A percentile compares a stretch with the other conserved stretches of the same genome.
phyloP scores from a whole-genome alignment of 768 basidiomycete species.

The Mrakia frigida region DNA sequence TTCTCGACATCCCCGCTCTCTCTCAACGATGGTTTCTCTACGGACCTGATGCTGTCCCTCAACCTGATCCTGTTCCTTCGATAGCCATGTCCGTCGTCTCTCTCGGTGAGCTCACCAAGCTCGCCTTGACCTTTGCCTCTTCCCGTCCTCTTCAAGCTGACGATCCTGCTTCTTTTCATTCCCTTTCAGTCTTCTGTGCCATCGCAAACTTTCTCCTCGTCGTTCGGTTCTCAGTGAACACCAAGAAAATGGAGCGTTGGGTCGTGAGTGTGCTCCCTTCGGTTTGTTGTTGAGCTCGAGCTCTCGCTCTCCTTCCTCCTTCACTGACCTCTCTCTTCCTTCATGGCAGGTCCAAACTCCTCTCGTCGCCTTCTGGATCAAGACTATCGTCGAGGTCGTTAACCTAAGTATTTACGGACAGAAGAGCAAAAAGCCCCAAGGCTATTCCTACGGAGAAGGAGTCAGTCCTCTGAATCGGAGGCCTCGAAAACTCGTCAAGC shows the following conservation, averaged over 20 bases:
- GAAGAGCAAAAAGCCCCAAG: not conserved
- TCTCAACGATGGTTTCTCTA: conserved; percentile 24
- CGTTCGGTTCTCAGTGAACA: conserved; percentile 19
- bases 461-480: no score
- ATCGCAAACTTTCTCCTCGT: conserved; percentile 24
- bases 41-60: not conserved
- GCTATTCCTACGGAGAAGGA: conserved; percentile 16
- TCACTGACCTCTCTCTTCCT: not conserved
- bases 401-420: conserved; percentile 21
- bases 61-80: not conserved
- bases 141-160: not conserved
- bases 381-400: conserved; percentile 27
- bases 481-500: no score
- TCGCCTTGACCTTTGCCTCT: not conserved
- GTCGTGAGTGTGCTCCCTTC: not conserved
- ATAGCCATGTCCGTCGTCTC: conserved; percentile 23
- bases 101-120: not conserved
- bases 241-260: conserved; percentile 5
- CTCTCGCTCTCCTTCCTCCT: not conserved
- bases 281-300: not conserved
- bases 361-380: conserved; percentile 24
- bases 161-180: not conserved
- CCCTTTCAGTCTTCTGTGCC: conserved; percentile 4
- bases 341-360: conserved; percentile 12
- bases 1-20: conserved; percentile 32